Percentiles rank a stretch among this genome's conserved stretches.
Conservation (phyloP, 805 yeast species). For the Saccharomycopsis babjevae region DNA sequence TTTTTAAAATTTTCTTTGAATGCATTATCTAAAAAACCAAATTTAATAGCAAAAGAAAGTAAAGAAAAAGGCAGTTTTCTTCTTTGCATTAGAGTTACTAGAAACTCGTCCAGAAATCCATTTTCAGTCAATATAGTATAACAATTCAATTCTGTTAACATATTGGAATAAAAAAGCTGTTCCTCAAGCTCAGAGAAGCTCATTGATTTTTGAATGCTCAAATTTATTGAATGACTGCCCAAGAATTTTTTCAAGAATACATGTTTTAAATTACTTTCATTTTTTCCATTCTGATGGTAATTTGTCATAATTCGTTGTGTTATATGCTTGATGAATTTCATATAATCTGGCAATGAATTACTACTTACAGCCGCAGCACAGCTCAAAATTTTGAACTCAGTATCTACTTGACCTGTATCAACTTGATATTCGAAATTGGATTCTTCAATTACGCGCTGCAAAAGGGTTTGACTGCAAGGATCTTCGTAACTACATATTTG, state of each 20-base stretch:
- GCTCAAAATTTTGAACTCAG: not conserved
- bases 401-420: not conserved
- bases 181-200: not conserved
- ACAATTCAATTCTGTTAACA: not conserved
- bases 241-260: not conserved
- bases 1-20: not conserved
- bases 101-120: not conserved
- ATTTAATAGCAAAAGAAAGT: not conserved
- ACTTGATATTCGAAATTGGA: not conserved
- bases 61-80: not conserved
- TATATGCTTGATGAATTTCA: not conserved
- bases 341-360: not conserved
- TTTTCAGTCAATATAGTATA: not conserved
- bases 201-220: not conserved
- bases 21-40: not conserved
- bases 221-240: not conserved
- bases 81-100: not conserved
- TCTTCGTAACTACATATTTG: not conserved
- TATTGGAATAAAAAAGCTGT: not conserved
- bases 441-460: not conserved
- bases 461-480: not conserved
- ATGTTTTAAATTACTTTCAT: not conserved
- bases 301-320: not conserved
- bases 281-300: not conserved
- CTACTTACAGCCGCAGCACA: not conserved